These are phyloP conservation scores for Ceratocystis alfenasii DNA, from an alignment of 2,329 filamentous ascomycete species.

Conservation along the genomic window DNA sequence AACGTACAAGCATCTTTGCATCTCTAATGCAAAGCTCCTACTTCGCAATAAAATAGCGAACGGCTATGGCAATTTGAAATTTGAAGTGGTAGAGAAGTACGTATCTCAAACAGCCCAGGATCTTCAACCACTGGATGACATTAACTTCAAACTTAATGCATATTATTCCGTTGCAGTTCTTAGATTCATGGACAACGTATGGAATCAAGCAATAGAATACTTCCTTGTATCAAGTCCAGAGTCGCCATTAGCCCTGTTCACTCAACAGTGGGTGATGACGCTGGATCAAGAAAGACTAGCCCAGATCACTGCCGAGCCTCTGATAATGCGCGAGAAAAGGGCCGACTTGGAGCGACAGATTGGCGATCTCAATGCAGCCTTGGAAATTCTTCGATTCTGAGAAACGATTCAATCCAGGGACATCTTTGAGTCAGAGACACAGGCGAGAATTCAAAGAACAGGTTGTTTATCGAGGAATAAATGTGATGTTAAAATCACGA, in stretches of 20 bases:
- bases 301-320: slow-evolving; percentile 27
- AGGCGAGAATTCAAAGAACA: too few species aligned
- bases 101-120: not conserved
- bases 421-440: not conserved
- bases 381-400: slow-evolving; percentile 5
- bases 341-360: slow-evolving; percentile 30
- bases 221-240: slow-evolving; percentile 25
- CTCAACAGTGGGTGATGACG: slow-evolving; percentile 28
- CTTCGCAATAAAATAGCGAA: not conserved
- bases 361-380: not conserved
- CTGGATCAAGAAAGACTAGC: slow-evolving; percentile 25
- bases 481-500: not conserved
- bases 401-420: not conserved
- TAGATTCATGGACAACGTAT: slow-evolving; percentile 31
- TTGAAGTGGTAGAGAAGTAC: not conserved
- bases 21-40: slow-evolving; percentile 15
- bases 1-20: not conserved
- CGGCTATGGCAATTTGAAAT: fast-evolving
- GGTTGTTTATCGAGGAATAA: not conserved
- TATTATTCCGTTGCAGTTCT: slow-evolving; percentile 30
- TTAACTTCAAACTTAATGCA: slow-evolving; percentile 28
- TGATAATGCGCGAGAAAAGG: slow-evolving; percentile 32
- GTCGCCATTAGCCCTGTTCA: slow-evolving; percentile 28
- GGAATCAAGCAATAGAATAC: slow-evolving; percentile 28
- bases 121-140: slow-evolving; percentile 25